Conservation (phyloP, 2,329 filamentous ascomycete genomes). For the Alternaria viburni region DNA sequence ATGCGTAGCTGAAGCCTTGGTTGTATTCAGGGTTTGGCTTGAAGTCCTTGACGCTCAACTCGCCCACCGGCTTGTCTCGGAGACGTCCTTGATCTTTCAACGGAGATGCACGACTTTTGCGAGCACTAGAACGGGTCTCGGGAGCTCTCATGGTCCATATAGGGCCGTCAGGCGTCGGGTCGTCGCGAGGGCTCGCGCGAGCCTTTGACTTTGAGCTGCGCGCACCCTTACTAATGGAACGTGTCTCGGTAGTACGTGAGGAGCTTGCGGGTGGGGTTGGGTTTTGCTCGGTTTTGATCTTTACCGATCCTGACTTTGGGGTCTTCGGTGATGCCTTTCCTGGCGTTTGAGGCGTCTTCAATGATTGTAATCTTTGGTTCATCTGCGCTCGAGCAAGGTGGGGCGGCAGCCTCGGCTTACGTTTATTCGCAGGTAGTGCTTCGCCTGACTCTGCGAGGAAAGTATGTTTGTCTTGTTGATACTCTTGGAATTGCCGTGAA, state of each 20-base stretch:
- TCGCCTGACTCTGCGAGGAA: conserved; percentile 39
- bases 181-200: conserved; percentile 8
- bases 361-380: conserved; percentile 27
- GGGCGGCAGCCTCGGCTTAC: conserved; percentile 24
- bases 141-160: conserved; percentile 30
- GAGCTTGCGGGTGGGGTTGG: conserved; percentile 16
- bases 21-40: conserved; percentile 79
- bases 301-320: conserved; percentile 14
- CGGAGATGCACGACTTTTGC: conserved; percentile 6
- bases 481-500: conserved; percentile 13
- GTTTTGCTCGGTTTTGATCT: conserved; percentile 22
- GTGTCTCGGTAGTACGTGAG: conserved; percentile 9
- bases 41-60: conserved; percentile 74
- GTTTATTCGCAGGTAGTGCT: conserved; percentile 20
- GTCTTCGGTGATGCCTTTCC: conserved; percentile 11
- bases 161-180: conserved; percentile 24
- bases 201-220: conserved; percentile 5
- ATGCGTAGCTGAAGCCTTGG: conserved; percentile 74
- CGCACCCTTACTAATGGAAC: background rate
- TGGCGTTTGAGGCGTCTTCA: conserved; percentile 20
- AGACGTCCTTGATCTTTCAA: conserved; percentile 21
- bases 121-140: conserved; percentile 14
- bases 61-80: conserved; percentile 63
- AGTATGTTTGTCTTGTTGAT: conserved; percentile 15
- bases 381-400: conserved; percentile 32